Percentiles rank a stretch among this genome's conserved stretches.
Conservation (phyloP, 2,329 filamentous ascomycete genomes). For the Malbranchea zuffiana region DNA sequence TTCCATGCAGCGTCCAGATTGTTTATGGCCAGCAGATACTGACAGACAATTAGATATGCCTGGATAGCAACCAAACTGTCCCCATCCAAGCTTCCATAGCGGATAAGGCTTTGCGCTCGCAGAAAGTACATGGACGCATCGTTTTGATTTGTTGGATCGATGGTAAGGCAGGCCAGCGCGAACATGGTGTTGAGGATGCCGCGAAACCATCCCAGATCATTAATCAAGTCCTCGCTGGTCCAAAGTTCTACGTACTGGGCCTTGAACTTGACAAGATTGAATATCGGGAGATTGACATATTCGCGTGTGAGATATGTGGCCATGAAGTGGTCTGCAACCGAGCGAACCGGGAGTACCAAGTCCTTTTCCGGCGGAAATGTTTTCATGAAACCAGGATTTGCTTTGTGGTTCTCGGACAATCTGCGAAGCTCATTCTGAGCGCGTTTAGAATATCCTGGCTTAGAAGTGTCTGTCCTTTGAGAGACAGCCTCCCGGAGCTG, state of each 20-base stretch:
- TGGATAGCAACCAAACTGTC: slow-evolving; percentile 15
- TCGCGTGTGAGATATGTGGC: slow-evolving; percentile 18
- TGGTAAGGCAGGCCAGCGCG: slow-evolving; percentile 14
- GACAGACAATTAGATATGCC: slow-evolving; percentile 16
- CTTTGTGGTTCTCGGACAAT: slow-evolving; percentile 3
- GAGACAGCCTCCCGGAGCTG: slow-evolving; percentile 12
- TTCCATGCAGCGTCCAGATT: slow-evolving; percentile 18
- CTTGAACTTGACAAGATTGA: slow-evolving; percentile 16
- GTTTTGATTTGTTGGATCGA: slow-evolving; percentile 6
- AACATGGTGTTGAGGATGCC: slow-evolving; percentile 18
- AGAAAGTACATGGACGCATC: slow-evolving; percentile 15
- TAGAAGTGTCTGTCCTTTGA: slow-evolving; percentile 14
- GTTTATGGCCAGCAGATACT: slow-evolving; percentile 19
- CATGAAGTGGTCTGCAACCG: slow-evolving; percentile 15
- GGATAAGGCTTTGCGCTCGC: slow-evolving; percentile 15
- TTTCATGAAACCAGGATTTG: slow-evolving; percentile 5
- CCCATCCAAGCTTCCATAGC: slow-evolving; percentile 11
- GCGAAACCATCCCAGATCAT: slow-evolving; percentile 13
- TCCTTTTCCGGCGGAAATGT: slow-evolving; percentile 3
- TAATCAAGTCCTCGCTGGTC: slow-evolving; percentile 2
- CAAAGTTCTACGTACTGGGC: slow-evolving; percentile 13
- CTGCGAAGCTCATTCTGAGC: slow-evolving; percentile 11
- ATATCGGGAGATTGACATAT: slow-evolving; percentile 21
- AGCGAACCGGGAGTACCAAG: slow-evolving; percentile 11
- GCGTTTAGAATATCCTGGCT: slow-evolving; percentile 8